A percentile compares a stretch with the other conserved stretches of the same genome.
These are phyloP conservation scores for Torulaspora delbrueckii DNA, from an alignment of 805 yeast species.

Conservation along the genomic window DNA sequence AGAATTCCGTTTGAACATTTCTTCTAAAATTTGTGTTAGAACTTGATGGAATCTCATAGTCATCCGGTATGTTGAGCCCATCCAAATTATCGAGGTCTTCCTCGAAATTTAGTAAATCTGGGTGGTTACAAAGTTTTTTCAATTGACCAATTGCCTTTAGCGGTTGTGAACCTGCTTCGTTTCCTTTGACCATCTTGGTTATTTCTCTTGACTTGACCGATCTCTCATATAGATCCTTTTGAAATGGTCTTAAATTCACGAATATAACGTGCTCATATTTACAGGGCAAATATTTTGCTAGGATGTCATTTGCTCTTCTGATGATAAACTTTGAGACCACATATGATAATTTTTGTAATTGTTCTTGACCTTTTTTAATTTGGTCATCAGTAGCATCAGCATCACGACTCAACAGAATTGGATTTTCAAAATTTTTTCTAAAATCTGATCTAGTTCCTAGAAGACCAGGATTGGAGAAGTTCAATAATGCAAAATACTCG, in stretches of 20 bases:
- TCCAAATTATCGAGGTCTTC: slow-evolving; percentile 64
- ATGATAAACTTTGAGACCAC: slow-evolving; percentile 87
- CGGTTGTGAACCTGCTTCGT: slow-evolving; percentile 49
- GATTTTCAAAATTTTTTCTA: slow-evolving; percentile 74
- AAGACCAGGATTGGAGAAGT: slow-evolving; percentile 91
- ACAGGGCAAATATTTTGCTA: slow-evolving; percentile 90
- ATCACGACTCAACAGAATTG: slow-evolving; percentile 81
- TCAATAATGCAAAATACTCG: slow-evolving; percentile 84
- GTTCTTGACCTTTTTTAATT: slow-evolving; percentile 59
- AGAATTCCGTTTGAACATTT: slow-evolving; percentile 72
- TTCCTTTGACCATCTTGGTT: slow-evolving; percentile 42
- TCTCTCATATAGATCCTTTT: slow-evolving; percentile 61
- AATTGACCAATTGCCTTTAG: slow-evolving; percentile 83
- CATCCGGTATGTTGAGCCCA: slow-evolving; percentile 59
- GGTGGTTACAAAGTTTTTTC: slow-evolving; percentile 92
- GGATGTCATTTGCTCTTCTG: slow-evolving; percentile 89
- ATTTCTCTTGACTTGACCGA: slow-evolving; percentile 78
- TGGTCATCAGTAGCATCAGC: slow-evolving; percentile 83
- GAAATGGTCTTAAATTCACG: slow-evolving; percentile 76
- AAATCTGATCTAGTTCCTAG: slow-evolving; percentile 82
- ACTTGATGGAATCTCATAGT: slow-evolving; percentile 40
- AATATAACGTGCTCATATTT: slow-evolving; percentile 97
- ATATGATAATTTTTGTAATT: slow-evolving; percentile 62
- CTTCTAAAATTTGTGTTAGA: slow-evolving; percentile 29
- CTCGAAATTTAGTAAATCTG: slow-evolving; percentile 72